These are phyloP conservation scores for Silene coronaria DNA, from an alignment of 179 eudicot species.

Conservation along the genomic window DNA sequence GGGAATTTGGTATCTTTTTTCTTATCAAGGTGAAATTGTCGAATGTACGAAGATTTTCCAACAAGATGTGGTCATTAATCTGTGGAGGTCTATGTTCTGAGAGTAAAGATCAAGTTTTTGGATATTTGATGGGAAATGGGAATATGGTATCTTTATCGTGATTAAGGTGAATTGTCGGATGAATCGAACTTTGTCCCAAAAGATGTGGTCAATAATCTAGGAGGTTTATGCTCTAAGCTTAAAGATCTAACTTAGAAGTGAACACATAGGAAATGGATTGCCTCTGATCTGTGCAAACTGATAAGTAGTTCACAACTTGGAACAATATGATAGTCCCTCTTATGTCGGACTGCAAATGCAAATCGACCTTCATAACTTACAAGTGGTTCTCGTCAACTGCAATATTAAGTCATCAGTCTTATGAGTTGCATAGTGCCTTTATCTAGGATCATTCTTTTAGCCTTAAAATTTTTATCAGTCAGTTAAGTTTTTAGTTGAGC, in stretches of 20 bases:
- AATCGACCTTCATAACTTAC: neutral
- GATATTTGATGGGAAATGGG: neutral
- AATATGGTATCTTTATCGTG: neutral
- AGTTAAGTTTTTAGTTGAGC: too few species aligned
- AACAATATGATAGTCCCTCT: neutral
- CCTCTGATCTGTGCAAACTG: too few species aligned
- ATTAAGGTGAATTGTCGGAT: neutral
- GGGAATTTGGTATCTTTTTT: neutral
- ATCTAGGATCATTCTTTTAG: too few species aligned
- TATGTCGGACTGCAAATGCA: neutral
- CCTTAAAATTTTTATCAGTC: too few species aligned
- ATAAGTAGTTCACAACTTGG: neutral
- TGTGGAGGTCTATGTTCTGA: neutral
- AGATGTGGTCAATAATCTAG: too few species aligned
- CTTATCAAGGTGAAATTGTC: neutral
- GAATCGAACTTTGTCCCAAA: neutral
- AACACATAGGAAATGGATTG: neutral
- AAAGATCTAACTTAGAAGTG: neutral
- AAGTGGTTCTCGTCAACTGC: too few species aligned
- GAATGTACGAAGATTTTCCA: neutral
- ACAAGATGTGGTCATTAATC: neutral
- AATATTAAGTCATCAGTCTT: too few species aligned
- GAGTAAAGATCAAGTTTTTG: neutral
- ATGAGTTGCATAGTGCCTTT: too few species aligned
- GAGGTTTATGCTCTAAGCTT: neutral